Percentiles rank a stretch among this genome's conserved stretches.
These are phyloP conservation scores for Pseudoscleropodium purum DNA, from an alignment of 225 moss, liverwort and hornwort species.

Conservation along the genomic window DNA sequence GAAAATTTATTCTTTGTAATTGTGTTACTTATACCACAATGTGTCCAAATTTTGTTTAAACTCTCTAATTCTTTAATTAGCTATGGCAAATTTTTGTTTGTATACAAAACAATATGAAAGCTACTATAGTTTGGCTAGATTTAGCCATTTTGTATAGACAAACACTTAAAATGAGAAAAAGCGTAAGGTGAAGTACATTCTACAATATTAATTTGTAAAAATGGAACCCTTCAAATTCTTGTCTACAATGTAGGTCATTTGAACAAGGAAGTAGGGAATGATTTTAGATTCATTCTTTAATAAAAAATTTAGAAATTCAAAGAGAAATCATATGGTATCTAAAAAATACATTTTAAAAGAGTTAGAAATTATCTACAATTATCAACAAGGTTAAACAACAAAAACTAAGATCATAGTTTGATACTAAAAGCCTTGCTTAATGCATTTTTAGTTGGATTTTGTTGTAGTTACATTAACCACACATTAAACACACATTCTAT, in stretches of 20 bases:
- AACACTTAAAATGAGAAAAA: background rate
- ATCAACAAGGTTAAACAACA: rapidly evolving
- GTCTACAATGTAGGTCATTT: background rate
- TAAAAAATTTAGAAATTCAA: background rate
- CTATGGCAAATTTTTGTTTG: too few relatives aligned
- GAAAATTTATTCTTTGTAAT: too few relatives aligned
- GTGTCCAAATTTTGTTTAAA: background rate
- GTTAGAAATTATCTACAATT: background rate
- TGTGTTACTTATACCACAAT: too few relatives aligned
- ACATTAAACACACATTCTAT: background rate
- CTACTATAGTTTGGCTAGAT: background rate
- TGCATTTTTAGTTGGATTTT: background rate
- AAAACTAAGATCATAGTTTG: background rate
- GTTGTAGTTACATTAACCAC: background rate
- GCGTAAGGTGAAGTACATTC: background rate
- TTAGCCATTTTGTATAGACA: background rate
- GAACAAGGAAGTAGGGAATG: background rate
- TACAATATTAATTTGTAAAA: background rate
- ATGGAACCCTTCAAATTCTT: background rate
- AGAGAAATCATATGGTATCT: background rate
- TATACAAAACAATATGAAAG: too few relatives aligned
- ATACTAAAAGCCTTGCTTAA: background rate
- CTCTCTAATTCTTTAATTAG: too few relatives aligned
- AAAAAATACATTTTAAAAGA: rapidly evolving
- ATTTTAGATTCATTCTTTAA: background rate